Percentiles rank a stretch among this genome's conserved stretches.
These are phyloP conservation scores for Paramecium sexaurelia DNA, from an alignment of 73 alveolate genomes.

Conservation along the genomic window DNA sequence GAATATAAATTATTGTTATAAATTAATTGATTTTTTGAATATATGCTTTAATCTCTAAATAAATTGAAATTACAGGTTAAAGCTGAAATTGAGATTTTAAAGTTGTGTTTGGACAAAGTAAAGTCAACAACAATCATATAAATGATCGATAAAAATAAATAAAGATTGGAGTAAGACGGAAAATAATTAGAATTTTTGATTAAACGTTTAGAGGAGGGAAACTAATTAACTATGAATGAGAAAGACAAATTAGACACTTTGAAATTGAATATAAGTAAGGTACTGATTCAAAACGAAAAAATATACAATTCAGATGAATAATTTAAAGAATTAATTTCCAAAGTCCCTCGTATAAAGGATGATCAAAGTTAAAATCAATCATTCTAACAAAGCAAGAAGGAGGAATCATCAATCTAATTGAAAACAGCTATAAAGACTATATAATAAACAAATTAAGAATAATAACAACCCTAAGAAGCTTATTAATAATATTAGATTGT, in stretches of 20 bases:
- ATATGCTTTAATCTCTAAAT: neutral
- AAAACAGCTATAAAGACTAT: neutral
- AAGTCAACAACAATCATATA: neutral
- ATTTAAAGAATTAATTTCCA: neutral
- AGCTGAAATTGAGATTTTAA: conserved; percentile 1
- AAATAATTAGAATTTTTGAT: neutral
- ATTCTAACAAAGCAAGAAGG: neutral
- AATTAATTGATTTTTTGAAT: conserved; percentile 4
- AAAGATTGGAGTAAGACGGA: neutral
- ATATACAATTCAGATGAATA: conserved; percentile 4
- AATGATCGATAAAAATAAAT: neutral
- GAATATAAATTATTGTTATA: neutral
- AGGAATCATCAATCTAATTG: neutral
- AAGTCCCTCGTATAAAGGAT: neutral
- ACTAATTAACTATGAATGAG: neutral
- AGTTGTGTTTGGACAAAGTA: neutral
- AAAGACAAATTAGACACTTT: conserved; percentile 17
- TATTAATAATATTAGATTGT: neutral
- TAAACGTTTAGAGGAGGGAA: neutral
- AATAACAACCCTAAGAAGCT: neutral
- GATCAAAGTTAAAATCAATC: conserved; percentile 11
- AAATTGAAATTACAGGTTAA: neutral
- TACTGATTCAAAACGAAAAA: conserved; percentile 15
- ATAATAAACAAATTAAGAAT: neutral
- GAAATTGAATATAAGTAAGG: conserved; percentile 26